Base-by-base conservation (phyloP, 805 yeast species). In the Saturnispora besseyi region DNA sequence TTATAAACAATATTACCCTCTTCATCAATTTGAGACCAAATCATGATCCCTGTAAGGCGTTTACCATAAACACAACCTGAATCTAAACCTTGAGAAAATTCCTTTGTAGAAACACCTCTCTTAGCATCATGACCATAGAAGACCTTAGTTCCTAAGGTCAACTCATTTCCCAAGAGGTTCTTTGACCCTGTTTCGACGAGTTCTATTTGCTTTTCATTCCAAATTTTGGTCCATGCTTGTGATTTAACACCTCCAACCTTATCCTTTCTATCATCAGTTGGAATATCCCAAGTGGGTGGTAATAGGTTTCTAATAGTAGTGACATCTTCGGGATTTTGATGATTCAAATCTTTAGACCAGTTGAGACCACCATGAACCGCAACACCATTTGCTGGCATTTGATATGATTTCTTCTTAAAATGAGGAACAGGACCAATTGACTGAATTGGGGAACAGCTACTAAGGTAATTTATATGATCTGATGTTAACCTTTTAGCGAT, bases 101-200 rank as follows among this genome's bases (percentile, higher is more conserved):
- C 75, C 55, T 76, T 75, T 45, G 82, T 55, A 49, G 76, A 79
- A 45, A 89, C 74, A 1, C 96, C 96, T 49, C 82, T 70, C 49
- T 79, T 72, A 3, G 97, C 95, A 61, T 87, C 95, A 61, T 90
- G 98, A 1, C 97, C 98, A 62, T 90, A 90, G 58, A 78, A 79
- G 3, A 87, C 88, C 22, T 74, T 65, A 3, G 57, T 54, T 3
- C 67, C 68, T 29, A 61, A 30, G 0, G 62, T 57, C 1, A 60
- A 46, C 4, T 47, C 51, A 7, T 54, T 30, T 5, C 41, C 53
- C 4, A 49, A 49, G 2, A 46, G 21, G 18, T 51, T 49, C 13
- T 48, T 40, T 44, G 53, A 12, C 2, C 29, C 37, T 1, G 55
- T 40, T 6, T 43, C 43, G 12, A 56, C 55, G 1, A 42, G 11